phyloP scores from a whole-genome alignment of 2,329 filamentous ascomycete species.

The Penicillium janthinellum region DNA sequence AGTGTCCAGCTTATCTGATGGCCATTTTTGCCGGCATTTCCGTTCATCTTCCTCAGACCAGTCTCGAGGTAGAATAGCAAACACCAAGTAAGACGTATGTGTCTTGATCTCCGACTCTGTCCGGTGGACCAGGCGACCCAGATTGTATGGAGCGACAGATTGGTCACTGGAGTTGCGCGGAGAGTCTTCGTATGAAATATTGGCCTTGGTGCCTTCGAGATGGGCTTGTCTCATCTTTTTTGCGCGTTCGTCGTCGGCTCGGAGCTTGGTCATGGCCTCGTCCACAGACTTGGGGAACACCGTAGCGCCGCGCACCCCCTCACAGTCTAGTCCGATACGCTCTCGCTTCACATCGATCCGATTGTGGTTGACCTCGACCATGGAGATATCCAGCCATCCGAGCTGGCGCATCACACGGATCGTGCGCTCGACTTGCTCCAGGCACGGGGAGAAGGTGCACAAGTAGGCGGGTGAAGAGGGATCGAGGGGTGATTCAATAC shows the following conservation, averaged over 20 bases:
- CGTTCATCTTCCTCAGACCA: slow-evolving; percentile 85
- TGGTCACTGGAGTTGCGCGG: slow-evolving; percentile 8
- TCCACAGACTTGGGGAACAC: slow-evolving; percentile 68
- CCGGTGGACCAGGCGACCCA: slow-evolving; percentile 76
- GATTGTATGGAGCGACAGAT: slow-evolving; percentile 62
- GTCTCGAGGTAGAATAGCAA: slow-evolving; percentile 81
- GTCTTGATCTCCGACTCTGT: slow-evolving; percentile 89
- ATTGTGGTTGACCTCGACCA: slow-evolving; percentile 84
- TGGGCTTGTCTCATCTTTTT: slow-evolving; percentile 23
- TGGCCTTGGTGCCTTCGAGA: slow-evolving; percentile 23
- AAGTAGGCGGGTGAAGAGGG: slow-evolving; percentile 72
- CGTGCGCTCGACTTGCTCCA: slow-evolving; percentile 90
- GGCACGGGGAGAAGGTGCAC: slow-evolving; percentile 95
- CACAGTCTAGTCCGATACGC: slow-evolving; percentile 71
- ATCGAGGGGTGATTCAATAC: slow-evolving; percentile 61
- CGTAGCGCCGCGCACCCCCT: slow-evolving; percentile 67
- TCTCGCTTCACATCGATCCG: slow-evolving; percentile 82
- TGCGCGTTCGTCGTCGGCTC: slow-evolving; percentile 70
- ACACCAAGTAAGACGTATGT: slow-evolving; percentile 95
- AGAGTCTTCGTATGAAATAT: slow-evolving; percentile 28
- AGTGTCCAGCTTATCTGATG: slow-evolving; percentile 56
- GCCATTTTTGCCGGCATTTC: slow-evolving; percentile 65
- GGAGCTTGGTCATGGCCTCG: slow-evolving; percentile 74
- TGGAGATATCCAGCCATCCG: slow-evolving; percentile 89
- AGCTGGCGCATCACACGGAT: slow-evolving; percentile 76